Base-by-base conservation (phyloP, 1,284 basidiomycete genomes). In the Cutaneotrichosporon daszewskae region DNA sequence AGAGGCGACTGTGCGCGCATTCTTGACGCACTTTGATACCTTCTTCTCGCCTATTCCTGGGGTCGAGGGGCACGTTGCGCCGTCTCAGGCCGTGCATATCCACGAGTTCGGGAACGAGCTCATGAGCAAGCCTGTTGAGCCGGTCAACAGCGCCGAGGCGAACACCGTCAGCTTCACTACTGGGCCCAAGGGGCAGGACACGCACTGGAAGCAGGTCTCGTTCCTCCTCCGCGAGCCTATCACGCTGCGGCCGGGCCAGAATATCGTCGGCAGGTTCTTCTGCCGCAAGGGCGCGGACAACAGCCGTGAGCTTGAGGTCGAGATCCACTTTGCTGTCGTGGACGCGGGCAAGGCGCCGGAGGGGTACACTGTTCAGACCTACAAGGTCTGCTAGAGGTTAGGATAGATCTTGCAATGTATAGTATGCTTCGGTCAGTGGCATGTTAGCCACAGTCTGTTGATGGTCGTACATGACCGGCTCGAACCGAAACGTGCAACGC, bases 181-280 rank as follows among this genome's bases (percentile, higher is more conserved):
- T 0, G 88, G 90, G 1, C 90, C 94, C 5, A 72, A 57, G 32
- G 70, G 86, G 51, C 80, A 82, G 37, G 82, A 86, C 18, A 98
- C 94, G n/a, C 94, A 98, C 68, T 98, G 94, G 94, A 94, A 94
- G 68, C 94, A 98, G 66, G 92, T 92, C 0, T 62, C 91, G 11
- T 95, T 98, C 69, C 72, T 97, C 53, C 75, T 98, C 51, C 78
- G 80, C 43, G 80, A 90, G 40, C 85, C 89, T 0, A 79, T 97
- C 48, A 61, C 69, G 19, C 82, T 86, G 0, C 73, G 77, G 8
- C 79, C 85, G 66, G 90, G 89, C 83, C 46, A 40, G 78, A 65
- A 3, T 13, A 80, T 97, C 24, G 68, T 75, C 7, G 94, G 94
- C 8, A 78, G 73, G 20, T 92, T 97, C 75, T 79, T 80, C 57